Conservation (phyloP, 1,139 yeast species). For the Barnettozyma hawaiiensis region DNA sequence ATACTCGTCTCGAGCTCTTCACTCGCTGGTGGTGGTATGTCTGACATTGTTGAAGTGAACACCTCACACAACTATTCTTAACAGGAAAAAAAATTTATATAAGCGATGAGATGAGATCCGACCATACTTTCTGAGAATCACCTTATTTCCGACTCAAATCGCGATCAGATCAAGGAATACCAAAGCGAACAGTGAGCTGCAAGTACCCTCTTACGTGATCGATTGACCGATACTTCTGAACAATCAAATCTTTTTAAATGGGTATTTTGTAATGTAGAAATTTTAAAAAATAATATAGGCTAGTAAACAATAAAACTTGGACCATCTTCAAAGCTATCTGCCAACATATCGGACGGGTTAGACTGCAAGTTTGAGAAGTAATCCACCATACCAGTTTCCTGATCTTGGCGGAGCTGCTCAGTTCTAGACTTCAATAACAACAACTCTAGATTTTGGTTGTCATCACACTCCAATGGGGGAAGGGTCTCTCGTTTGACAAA, state of each 20-base stretch:
- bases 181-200: too few relatives aligned
- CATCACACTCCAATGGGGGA: neutral
- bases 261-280: too few relatives aligned
- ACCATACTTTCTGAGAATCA: too few relatives aligned
- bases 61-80: neutral
- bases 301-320: constrained; percentile 11
- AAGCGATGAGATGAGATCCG: too few relatives aligned
- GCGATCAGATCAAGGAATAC: too few relatives aligned
- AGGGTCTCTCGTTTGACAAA: neutral
- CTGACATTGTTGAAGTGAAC: neutral
- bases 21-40: neutral
- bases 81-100: too few relatives aligned
- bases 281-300: too few relatives aligned
- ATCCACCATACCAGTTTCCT: neutral
- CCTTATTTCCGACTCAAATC: too few relatives aligned
- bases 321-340: constrained; percentile 12
- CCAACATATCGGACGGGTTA: constrained; percentile 16
- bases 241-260: too few relatives aligned
- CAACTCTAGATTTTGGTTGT: constrained; percentile 9
- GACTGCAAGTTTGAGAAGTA: constrained; percentile 8
- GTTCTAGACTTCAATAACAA: constrained; percentile 6
- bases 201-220: too few relatives aligned
- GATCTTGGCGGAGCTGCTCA: constrained; percentile 4
- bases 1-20: neutral
- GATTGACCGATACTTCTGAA: too few relatives aligned